Evolutionary conservation across 805 yeast genomes (phyloP).

Genomic region (Candida nemodendra): DNA sequence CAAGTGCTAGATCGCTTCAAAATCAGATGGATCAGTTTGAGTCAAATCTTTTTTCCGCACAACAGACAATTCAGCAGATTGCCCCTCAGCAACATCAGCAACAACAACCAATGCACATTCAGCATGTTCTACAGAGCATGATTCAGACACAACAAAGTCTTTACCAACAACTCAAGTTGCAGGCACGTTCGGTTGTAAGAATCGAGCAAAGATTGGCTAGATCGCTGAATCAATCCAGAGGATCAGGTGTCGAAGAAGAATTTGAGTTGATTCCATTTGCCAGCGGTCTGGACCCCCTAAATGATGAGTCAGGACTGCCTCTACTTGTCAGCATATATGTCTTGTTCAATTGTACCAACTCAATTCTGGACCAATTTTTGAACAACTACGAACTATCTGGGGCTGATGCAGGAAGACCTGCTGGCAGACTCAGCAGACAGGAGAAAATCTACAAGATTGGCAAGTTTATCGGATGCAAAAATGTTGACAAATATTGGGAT

Average conservation of each 20-base stretch:
- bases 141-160: slow-evolving; percentile 20
- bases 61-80: slow-evolving; percentile 12
- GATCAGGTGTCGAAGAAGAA: slow-evolving; percentile 30
- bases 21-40: slow-evolving; percentile 19
- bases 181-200: slow-evolving; percentile 20
- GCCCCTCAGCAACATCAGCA: slow-evolving; percentile 17
- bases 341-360: slow-evolving; percentile 23
- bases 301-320: slow-evolving; percentile 25
- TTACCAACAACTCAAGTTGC: slow-evolving; percentile 20
- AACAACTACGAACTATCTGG: slow-evolving; percentile 20
- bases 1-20: not conserved
- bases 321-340: slow-evolving; percentile 23
- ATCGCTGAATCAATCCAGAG: slow-evolving; percentile 26
- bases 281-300: slow-evolving; percentile 26
- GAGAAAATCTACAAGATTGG: slow-evolving; percentile 28
- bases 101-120: slow-evolving; percentile 17
- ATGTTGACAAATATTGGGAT: slow-evolving; percentile 33
- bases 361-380: slow-evolving; percentile 20
- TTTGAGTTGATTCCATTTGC: slow-evolving; percentile 30
- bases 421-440: slow-evolving; percentile 14
- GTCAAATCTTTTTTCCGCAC: slow-evolving; percentile 15
- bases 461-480: slow-evolving; percentile 29
- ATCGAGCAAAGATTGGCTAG: slow-evolving; percentile 31
- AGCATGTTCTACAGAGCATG: slow-evolving; percentile 17
- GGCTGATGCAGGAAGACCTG: slow-evolving; percentile 1